These are phyloP conservation scores for Quaeritorhiza haematococci DNA, from an alignment of 371 early-diverging fungal genomes.

Conservation along the genomic window DNA sequence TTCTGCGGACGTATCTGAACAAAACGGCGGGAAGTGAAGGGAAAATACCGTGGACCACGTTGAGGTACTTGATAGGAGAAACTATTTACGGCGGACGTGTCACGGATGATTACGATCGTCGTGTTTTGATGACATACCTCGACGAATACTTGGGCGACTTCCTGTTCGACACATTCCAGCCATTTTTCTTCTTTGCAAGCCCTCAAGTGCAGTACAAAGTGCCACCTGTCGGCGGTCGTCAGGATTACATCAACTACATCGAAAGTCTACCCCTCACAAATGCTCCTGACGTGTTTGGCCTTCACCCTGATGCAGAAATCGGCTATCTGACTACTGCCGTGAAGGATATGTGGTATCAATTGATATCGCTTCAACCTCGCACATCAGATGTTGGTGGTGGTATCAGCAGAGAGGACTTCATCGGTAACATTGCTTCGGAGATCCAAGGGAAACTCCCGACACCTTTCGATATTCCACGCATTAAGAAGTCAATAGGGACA, in stretches of 20 bases:
- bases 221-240: slow-evolving; percentile 33
- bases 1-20: slow-evolving; percentile 50
- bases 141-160: slow-evolving; percentile 61
- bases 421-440: slow-evolving; percentile 46
- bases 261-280: slow-evolving; percentile 51
- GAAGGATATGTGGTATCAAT: slow-evolving; percentile 54
- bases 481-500: slow-evolving; percentile 42
- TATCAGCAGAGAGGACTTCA: slow-evolving; percentile 54
- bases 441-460: slow-evolving; percentile 46
- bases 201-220: slow-evolving; percentile 43
- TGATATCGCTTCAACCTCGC: slow-evolving; percentile 52
- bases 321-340: slow-evolving; percentile 51
- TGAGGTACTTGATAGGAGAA: slow-evolving; percentile 56
- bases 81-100: slow-evolving; percentile 61
- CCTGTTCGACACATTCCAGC: slow-evolving; percentile 55
- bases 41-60: slow-evolving; percentile 57
- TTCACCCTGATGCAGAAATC: slow-evolving; percentile 60
- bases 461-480: slow-evolving; percentile 42
- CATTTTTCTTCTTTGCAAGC: slow-evolving; percentile 44
- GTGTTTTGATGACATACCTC: slow-evolving; percentile 54
- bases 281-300: slow-evolving; percentile 58
- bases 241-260: slow-evolving; percentile 47
- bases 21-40: slow-evolving; percentile 38
- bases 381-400: slow-evolving; percentile 46
- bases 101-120: slow-evolving; percentile 59